Evolutionary conservation across 2,329 filamentous ascomycete genomes (phyloP), one percentile per base, ranked within the genome.

Genomic region (Sordariomycetes sp.): DNA sequence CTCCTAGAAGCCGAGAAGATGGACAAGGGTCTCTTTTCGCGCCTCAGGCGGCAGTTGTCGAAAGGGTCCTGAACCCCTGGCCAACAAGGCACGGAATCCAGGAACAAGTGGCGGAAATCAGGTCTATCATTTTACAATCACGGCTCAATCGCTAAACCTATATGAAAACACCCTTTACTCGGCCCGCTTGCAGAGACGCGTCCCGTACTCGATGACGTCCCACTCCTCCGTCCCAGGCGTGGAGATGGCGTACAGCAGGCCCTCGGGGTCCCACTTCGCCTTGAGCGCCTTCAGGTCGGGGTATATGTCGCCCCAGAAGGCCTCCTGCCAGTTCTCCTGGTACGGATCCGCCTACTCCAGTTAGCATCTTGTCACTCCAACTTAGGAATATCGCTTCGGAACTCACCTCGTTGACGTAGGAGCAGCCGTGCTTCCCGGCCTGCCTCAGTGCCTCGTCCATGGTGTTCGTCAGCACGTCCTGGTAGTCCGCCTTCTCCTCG

Each of bases 221-320:
- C 76, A 79, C 2, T 66, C 65, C 51, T 79, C 75, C 53, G 72
- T 76, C 0, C 76, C 76, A 5, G 78, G 74, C 1, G 69, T 75
- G 0, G 70, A 71, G 3, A 70, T 66, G 14, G 74, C 73, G 54
- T 76, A 74, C 53, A 74, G 79, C 1, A 80, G 58, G 5, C 68
- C 67, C 12, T 67, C 55, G 16, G 71, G 66, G 65, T 78, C 77
- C 65, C 72, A 79, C 61, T 70, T 73, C 53, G 71, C 63, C 65
- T 78, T 76, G 28, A 79, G 66, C 5, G 58, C 56, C 24, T 68
- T 59, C 52, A 76, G 62, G 3, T 56, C 61, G 0, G 65, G 63
- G 55, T 76, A 76, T 57, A 72, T 70, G 10, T 59, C 63, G 12
- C 74, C 75, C 65, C 70, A 76, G 64, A 76, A 76, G 20, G 64